These are phyloP conservation scores for Verticillium isaacii DNA, from an alignment of 2,329 filamentous ascomycete species.

Conservation along the genomic window DNA sequence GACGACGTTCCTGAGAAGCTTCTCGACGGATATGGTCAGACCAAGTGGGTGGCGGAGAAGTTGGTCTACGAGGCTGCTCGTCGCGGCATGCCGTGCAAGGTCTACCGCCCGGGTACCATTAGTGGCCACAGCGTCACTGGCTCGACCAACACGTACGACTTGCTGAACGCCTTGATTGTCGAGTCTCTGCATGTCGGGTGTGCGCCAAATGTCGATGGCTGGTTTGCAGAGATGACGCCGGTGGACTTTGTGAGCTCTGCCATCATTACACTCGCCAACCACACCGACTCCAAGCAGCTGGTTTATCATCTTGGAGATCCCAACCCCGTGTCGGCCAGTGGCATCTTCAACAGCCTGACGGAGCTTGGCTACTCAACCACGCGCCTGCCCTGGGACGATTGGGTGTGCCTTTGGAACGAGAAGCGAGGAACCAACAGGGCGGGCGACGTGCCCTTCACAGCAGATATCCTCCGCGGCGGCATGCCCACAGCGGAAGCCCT, in stretches of 20 bases:
- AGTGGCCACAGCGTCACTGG: constrained; percentile 72
- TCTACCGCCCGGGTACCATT: constrained; percentile 72
- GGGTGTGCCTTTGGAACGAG: constrained; percentile 69
- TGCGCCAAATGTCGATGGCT: constrained; percentile 65
- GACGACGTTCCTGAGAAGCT: constrained; percentile 66
- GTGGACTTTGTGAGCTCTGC: constrained; percentile 76
- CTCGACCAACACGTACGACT: constrained; percentile 72
- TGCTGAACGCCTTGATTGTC: constrained; percentile 70
- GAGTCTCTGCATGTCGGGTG: constrained; percentile 71
- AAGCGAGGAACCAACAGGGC: constrained; percentile 60
- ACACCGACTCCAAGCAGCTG: constrained; percentile 55
- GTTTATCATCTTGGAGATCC: constrained; percentile 74
- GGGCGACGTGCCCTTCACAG: constrained; percentile 68
- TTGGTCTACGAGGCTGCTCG: constrained; percentile 65
- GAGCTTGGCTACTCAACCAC: constrained; percentile 68
- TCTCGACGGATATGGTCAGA: constrained; percentile 71
- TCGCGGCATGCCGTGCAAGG: constrained; percentile 64
- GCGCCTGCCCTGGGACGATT: constrained; percentile 64
- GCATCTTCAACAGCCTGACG: constrained; percentile 59
- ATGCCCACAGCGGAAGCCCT: constrained; percentile 74
- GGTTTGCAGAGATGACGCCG: constrained; percentile 80
- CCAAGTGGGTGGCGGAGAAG: constrained; percentile 77
- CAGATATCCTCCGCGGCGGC: constrained; percentile 73
- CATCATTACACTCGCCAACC: constrained; percentile 64
- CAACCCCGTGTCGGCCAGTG: constrained; percentile 59